A percentile compares a stretch with the other conserved stretches of the same genome.
phyloP scores from a whole-genome alignment of 306 rosid species.

The Hippophae rhamnoides region DNA sequence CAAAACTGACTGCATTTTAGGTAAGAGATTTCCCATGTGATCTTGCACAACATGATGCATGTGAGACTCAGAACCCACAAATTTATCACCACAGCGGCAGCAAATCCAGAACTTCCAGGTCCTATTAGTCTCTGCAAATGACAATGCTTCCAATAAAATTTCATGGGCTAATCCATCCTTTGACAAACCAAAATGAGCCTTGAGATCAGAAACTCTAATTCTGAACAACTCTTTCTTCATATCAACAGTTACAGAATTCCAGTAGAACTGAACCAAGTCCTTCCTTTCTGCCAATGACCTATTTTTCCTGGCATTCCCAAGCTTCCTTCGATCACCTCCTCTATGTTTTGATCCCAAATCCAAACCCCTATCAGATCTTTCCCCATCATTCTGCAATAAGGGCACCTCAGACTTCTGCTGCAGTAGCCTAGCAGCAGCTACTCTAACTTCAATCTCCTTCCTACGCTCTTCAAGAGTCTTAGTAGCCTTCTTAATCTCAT shows the following conservation, averaged over 20 bases:
- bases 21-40: slow-evolving; percentile 67
- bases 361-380: slow-evolving; percentile 42
- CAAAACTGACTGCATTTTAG: slow-evolving; percentile 61
- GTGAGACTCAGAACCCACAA: slow-evolving; percentile 48
- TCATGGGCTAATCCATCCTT: slow-evolving; percentile 57
- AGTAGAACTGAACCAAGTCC: slow-evolving; percentile 58
- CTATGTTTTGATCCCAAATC: slow-evolving; percentile 63
- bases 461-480: slow-evolving; percentile 86
- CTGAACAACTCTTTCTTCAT: slow-evolving; percentile 63
- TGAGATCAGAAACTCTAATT: slow-evolving; percentile 55
- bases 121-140: slow-evolving; percentile 49
- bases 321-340: slow-evolving; percentile 50
- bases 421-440: slow-evolving; percentile 92
- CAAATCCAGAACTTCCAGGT: slow-evolving; percentile 87
- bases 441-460: slow-evolving; percentile 90
- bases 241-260: slow-evolving; percentile 59
- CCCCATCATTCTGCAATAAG: slow-evolving; percentile 42
- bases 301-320: slow-evolving; percentile 40
- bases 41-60: slow-evolving; percentile 74
- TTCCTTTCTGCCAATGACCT: slow-evolving; percentile 62
- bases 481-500: slow-evolving; percentile 89
- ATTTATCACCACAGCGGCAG: slow-evolving; percentile 56
- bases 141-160: slow-evolving; percentile 59
- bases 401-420: slow-evolving; percentile 82
- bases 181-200: slow-evolving; percentile 49